phyloP scores from a whole-genome alignment of 352 stramenopile genomes.

The Globisporangium iwayamae region DNA sequence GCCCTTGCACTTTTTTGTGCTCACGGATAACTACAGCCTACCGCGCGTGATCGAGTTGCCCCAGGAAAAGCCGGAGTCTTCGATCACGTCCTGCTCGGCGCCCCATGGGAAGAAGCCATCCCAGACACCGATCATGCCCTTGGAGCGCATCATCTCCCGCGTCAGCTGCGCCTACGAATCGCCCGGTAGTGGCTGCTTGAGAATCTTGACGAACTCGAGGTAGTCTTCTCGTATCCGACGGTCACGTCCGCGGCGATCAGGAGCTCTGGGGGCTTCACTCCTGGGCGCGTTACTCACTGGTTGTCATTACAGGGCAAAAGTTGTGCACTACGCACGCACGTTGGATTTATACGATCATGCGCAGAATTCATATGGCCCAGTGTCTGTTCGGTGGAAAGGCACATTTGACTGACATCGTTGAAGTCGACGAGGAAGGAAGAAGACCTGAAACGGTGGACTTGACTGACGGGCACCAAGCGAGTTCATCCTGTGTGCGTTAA shows the following conservation, averaged over 20 bases:
- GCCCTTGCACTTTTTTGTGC: conserved; percentile 36
- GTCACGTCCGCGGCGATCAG: conserved; percentile 84
- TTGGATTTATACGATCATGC: not conserved
- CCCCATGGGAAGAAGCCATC: conserved; percentile 94
- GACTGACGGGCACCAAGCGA: not conserved
- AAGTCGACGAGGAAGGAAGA: not conserved
- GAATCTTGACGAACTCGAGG: conserved; percentile 94
- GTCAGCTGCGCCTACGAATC: conserved; percentile 80
- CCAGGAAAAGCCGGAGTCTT: conserved; percentile 91
- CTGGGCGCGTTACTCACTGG: no score
- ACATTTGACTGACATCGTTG: not conserved
- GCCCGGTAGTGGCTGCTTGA: conserved; percentile 85
- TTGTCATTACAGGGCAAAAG: no score
- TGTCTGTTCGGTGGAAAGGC: not conserved
- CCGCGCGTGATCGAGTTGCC: conserved; percentile 75
- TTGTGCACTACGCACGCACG: not conserved
- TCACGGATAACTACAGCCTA: conserved; percentile 57
- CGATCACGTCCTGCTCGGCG: conserved; percentile 82
- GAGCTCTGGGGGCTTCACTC: conserved; percentile 32
- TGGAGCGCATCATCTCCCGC: conserved; percentile 81
- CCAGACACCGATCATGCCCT: conserved; percentile 89
- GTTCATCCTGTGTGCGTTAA: no score
- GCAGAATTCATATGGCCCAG: not conserved
- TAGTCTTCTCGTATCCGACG: conserved; percentile 90
- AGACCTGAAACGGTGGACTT: not conserved